These are phyloP conservation scores for Candida fluviatilis DNA, from an alignment of 805 yeast species.

Conservation along the genomic window DNA sequence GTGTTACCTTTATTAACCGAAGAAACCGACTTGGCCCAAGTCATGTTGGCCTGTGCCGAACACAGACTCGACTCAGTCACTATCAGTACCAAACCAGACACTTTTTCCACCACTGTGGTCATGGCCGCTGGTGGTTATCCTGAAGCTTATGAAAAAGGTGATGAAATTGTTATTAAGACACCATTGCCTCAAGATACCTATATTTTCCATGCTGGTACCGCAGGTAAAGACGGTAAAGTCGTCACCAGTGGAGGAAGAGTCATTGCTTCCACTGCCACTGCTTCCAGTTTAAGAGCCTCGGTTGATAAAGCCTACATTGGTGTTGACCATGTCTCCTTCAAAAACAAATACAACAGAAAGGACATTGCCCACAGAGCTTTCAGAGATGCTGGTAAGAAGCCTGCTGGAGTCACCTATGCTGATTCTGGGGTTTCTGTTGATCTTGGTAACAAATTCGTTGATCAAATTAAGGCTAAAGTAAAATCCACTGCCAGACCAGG, in stretches of 20 bases:
- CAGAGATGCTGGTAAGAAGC: conserved; percentile 41
- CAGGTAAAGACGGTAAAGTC: conserved; percentile 49
- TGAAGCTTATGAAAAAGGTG: conserved; percentile 79
- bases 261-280: conserved; percentile 88
- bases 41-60: conserved; percentile 90
- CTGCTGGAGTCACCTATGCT: conserved; percentile 70
- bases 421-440: conserved; percentile 98
- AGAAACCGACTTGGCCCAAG: conserved; percentile 88
- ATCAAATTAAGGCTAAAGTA: conserved; percentile 84
- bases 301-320: conserved; percentile 85
- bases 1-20: conserved; percentile 80
- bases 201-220: conserved; percentile 97
- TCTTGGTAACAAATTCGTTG: conserved; percentile 86
- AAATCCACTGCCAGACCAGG: conserved; percentile 93
- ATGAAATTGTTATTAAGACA: conserved; percentile 59
- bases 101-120: conserved; percentile 87
- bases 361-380: conserved; percentile 98
- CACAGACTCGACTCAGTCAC: conserved; percentile 84
- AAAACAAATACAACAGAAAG: conserved; percentile 75
- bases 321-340: conserved; percentile 68
- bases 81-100: conserved; percentile 48
- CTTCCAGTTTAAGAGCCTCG: conserved; percentile 69
- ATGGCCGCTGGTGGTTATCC: conserved; percentile 98
- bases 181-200: conserved; percentile 54
- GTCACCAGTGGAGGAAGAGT: conserved; percentile 96